Percentiles rank a stretch among this genome's conserved stretches.
phyloP scores from a whole-genome alignment of 2,329 filamentous ascomycete genomes.

The Colletotrichum euphorbiae region DNA sequence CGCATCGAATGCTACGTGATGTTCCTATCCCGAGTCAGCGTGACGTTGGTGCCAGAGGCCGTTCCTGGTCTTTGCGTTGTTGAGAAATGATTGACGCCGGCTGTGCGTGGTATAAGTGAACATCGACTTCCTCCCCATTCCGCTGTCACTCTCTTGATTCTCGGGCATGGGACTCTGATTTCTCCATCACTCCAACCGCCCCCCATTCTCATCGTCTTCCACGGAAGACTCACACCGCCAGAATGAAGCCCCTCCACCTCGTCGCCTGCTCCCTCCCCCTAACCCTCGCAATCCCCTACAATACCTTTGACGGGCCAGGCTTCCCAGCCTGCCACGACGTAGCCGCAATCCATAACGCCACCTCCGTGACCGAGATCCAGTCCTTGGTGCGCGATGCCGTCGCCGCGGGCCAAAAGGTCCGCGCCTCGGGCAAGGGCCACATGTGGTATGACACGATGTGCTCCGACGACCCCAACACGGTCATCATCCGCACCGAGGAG shows the following conservation, averaged over 20 bases:
- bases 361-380: constrained; percentile 57
- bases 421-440: constrained; percentile 62
- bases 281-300: constrained; percentile 50
- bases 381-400: constrained; percentile 55
- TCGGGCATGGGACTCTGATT: background rate
- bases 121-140: background rate
- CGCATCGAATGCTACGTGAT: constrained; percentile 3
- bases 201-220: background rate
- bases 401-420: constrained; percentile 53
- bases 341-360: constrained; percentile 57
- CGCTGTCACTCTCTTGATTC: background rate
- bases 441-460: constrained; percentile 68
- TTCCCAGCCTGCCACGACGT: constrained; percentile 61
- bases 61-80: constrained; percentile 1
- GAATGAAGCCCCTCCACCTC: background rate
- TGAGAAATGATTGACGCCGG: background rate
- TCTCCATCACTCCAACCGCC: background rate
- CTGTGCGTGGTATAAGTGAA: background rate
- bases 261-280: constrained; percentile 40
- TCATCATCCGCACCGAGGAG: constrained; percentile 60
- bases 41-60: background rate
- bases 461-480: constrained; percentile 58
- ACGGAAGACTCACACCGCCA: background rate
- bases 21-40: constrained; percentile 17
- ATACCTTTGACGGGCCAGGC: constrained; percentile 63